phyloP scores from a whole-genome alignment of 2,329 filamentous ascomycete species.

The Aotearoamyces nothofagi region DNA sequence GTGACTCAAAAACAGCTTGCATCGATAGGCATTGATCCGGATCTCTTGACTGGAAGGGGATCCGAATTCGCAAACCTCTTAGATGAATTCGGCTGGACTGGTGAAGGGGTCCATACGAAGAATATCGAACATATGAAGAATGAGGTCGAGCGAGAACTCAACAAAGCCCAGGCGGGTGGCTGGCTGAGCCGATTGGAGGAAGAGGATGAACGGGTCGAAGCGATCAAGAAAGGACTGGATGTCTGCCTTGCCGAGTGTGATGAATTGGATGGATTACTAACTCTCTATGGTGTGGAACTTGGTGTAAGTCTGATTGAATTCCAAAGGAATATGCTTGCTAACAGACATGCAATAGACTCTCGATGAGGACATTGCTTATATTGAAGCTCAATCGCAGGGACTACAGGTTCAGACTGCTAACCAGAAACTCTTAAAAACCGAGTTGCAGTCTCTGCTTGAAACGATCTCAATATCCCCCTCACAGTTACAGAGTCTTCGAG shows the following conservation, averaged over 20 bases:
- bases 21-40: slow-evolving; percentile 58
- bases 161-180: slow-evolving; percentile 79
- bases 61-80: slow-evolving; percentile 71
- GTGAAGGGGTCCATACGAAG: slow-evolving; percentile 56
- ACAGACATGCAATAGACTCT: slow-evolving; percentile 47
- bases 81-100: slow-evolving; percentile 80
- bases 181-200: slow-evolving; percentile 77
- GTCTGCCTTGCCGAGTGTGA: slow-evolving; percentile 89
- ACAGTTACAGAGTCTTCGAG: slow-evolving; percentile 59
- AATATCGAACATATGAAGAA: slow-evolving; percentile 68
- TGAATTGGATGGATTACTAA: slow-evolving; percentile 85
- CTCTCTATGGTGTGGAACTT: slow-evolving; percentile 86
- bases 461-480: slow-evolving; percentile 75
- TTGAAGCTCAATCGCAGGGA: slow-evolving; percentile 93
- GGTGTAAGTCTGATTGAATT: slow-evolving; percentile 41
- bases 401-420: slow-evolving; percentile 95
- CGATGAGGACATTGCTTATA: slow-evolving; percentile 90
- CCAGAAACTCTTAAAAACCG: slow-evolving; percentile 77
- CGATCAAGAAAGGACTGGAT: slow-evolving; percentile 76
- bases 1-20: slow-evolving; percentile 19
- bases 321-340: slow-evolving; percentile 5
- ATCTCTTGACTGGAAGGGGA: slow-evolving; percentile 60
- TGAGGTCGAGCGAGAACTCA: slow-evolving; percentile 76
- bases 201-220: slow-evolving; percentile 79
- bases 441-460: slow-evolving; percentile 76